Evolutionary conservation across 2,329 filamentous ascomycete species (phyloP), one percentile per base, ranked within the genome.

Genomic region (Fusarium piperis): DNA sequence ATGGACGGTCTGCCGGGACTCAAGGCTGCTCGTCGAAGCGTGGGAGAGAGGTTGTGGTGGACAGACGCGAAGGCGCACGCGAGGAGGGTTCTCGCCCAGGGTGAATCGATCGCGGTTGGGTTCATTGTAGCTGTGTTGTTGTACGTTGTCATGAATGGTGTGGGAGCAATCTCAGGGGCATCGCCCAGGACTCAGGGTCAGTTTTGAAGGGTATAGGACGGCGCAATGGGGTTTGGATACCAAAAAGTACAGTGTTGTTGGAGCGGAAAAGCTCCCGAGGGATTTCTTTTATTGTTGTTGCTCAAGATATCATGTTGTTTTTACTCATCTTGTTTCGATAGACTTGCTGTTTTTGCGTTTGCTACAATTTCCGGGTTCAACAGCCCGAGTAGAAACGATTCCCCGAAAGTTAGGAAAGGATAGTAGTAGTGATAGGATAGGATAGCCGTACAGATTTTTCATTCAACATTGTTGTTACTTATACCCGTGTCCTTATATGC

Each of bases 1-100:
- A 81, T 92, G 48, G 90, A 92, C 70, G 88, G 88, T 2, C 79
- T 91, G 20, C 87, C 89, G 0, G 89, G 89, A 0, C 76, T 92
- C 72, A 84, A 81, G 62, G 81, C 82, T 6, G 89, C 89, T 23
- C 82, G 89, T 68, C 81, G 83, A 48, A 84, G 83, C 30, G 79
- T 78, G 3, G 87, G 87, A 3, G 83, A 90, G 79, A 80, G 77
- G 65, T 63, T 89, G 41, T 83, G 82, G 75, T 30, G 85, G 16
- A 82, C 82, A 18, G 83, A 88, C 56, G 68, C 72, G 35, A 76
- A 72, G 41, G 76, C 79, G 12, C 72, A 76, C 64, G 41, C 67
- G 39, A 71, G 23, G 48, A 77, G 77, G 57, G 60, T 79, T 44
- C 63, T 73, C 15, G 72, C 74, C 3, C 80, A 83, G 65, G 74